Evolutionary conservation across 1,284 basidiomycete genomes (phyloP), one percentile per base, ranked within the genome.

Genomic region (Testicularia cyperi): DNA sequence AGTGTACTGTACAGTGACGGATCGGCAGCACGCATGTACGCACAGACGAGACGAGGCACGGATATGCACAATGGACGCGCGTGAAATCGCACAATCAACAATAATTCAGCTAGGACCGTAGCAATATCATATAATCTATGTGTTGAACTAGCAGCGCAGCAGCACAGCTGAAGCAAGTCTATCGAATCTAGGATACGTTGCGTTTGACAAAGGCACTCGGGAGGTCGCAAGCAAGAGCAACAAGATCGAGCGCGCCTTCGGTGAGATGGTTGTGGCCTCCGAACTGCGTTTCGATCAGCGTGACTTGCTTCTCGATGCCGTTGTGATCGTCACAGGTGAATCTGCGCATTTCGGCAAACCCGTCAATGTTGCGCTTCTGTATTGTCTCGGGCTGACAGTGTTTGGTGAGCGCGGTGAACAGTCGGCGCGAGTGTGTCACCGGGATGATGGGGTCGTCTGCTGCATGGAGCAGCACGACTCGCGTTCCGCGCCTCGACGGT

Each of bases 371-470:
- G 13, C 39, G 40, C 19, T 28, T 24, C 10, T 44, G 29, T 2
- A 51, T 15, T 12, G 18, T 21, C 2, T 34, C 20, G 10, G 20
- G 9, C 10, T 10, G 7, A 6, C 29, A 5, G 15, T 22, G 35
- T 8, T 18, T 3, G 18, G 28, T 30, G 7, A 62, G 31, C 2
- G 29, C 25, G 7, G 41, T n/a, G 38, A 65, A 67, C 4, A 73
- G 45, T 1, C 27, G 31, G 2, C 51, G 32, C 4, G 57, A 88
- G 74, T 96, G 92, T 0, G 81, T 79, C 66, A 82, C 78, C 0
- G 88, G 88, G 41, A 95, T 92, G 28, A 90, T 86, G 69, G 80
- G 81, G 78, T 96, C 92, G 70, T 90, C 81, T 62, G 83, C 81
- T 2, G 90, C 85, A 73, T 95, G 91, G 0, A 84, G 83, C 53